phyloP scores from a whole-genome alignment of 148 eudicot species.

The Silene uniflora region DNA sequence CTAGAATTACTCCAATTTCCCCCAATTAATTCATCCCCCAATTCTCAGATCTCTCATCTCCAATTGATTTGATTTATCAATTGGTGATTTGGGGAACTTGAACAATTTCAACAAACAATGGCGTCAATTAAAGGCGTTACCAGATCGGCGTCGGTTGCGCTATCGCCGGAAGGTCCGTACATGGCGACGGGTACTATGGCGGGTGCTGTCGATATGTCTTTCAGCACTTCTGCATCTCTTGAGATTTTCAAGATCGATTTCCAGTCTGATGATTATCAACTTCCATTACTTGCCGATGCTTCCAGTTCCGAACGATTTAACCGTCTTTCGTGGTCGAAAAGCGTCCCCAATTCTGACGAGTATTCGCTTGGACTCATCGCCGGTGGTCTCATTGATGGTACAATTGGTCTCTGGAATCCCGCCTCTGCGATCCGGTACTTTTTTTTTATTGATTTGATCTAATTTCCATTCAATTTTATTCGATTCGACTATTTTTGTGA shows the following conservation, averaged over 20 bases:
- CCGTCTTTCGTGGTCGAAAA: constrained; percentile 70
- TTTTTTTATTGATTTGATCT: neutral
- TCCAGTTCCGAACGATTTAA: constrained; percentile 77
- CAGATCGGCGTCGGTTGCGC: constrained; percentile 83
- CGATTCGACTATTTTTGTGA: neutral
- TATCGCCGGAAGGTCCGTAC: constrained; percentile 73
- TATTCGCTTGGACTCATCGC: constrained; percentile 62
- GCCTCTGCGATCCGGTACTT: constrained; percentile 47
- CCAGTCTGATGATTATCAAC: constrained; percentile 59
- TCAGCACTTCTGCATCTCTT: constrained; percentile 76
- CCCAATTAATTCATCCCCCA: neutral
- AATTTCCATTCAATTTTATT: neutral
- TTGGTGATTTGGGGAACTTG: neutral
- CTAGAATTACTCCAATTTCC: neutral
- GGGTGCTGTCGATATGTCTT: constrained; percentile 86
- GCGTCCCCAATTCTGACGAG: constrained; percentile 49
- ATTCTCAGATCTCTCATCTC: neutral
- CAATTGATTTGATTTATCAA: neutral
- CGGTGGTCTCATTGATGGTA: constrained; percentile 78
- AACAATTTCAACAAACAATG: constrained; percentile 33
- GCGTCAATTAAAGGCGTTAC: constrained; percentile 56
- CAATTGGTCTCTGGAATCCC: constrained; percentile 77
- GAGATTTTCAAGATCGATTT: constrained; percentile 87
- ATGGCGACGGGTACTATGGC: constrained; percentile 93
- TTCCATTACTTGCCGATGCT: constrained; percentile 45